phyloP scores from a whole-genome alignment of 768 basidiomycete species.

The Hygrocybe punicea region DNA sequence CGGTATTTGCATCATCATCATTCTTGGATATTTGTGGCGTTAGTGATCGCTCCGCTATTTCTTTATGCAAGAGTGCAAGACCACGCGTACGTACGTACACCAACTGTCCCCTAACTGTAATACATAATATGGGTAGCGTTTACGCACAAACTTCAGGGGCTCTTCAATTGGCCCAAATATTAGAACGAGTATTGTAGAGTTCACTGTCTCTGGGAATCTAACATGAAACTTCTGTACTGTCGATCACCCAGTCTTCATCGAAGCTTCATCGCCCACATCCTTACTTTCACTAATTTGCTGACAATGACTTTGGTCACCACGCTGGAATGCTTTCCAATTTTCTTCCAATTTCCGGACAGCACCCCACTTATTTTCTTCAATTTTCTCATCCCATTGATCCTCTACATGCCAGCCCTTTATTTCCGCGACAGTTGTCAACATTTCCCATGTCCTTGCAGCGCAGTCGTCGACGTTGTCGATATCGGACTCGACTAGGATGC shows the following conservation, averaged over 20 bases:
- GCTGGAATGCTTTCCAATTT: constrained; percentile 64
- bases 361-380: constrained; percentile 49
- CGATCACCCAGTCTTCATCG: too few species aligned
- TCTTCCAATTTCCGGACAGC: constrained; percentile 60
- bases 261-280: too few species aligned
- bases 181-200: too few species aligned
- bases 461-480: constrained; percentile 62
- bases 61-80: too few species aligned
- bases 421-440: constrained; percentile 66
- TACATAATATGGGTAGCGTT: too few species aligned
- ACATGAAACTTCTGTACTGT: too few species aligned
- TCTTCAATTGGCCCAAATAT: too few species aligned
- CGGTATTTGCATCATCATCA: constrained; percentile 70
- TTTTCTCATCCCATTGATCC: constrained; percentile 45
- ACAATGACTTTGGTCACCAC: background rate
- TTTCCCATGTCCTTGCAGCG: constrained; percentile 68
- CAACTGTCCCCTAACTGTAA: too few species aligned
- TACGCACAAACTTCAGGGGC: too few species aligned
- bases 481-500: constrained; percentile 87
- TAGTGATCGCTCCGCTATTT: constrained; percentile 14
- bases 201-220: too few species aligned
- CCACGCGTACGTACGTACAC: too few species aligned
- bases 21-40: constrained; percentile 49
- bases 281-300: too few species aligned
- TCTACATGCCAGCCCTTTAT: constrained; percentile 79